Conservation (phyloP, 176 grass and related monocot genomes). For the Oryza meyeriana region DNA sequence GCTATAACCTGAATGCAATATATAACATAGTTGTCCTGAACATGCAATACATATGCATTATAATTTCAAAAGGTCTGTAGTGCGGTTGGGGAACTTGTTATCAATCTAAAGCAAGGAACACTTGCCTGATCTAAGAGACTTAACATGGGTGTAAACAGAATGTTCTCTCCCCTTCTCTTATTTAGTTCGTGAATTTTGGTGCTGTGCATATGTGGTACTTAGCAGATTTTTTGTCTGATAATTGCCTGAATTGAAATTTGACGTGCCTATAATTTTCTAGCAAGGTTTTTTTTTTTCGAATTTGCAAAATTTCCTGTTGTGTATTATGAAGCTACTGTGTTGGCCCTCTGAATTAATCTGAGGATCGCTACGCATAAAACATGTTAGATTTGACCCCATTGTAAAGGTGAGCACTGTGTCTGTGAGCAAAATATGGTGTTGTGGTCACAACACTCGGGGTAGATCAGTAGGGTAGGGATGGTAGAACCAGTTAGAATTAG, state of each 20-base stretch:
- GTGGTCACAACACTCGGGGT: neutral
- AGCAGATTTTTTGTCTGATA: too few relatives aligned
- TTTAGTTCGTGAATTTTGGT: neutral
- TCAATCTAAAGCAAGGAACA: neutral
- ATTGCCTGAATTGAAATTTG: neutral
- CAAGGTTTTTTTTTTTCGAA: too few relatives aligned
- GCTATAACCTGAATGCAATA: neutral
- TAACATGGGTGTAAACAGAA: neutral
- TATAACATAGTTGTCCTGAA: conserved; percentile 3
- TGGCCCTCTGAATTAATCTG: neutral
- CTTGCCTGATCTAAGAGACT: neutral
- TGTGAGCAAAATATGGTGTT: neutral
- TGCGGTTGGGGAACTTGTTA: neutral
- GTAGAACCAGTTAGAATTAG: neutral
- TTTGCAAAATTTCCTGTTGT: neutral
- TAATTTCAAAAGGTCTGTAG: neutral
- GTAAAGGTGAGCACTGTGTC: neutral
- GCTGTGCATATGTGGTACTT: neutral
- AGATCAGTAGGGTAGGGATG: neutral
- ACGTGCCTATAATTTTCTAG: neutral
- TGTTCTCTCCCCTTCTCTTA: neutral
- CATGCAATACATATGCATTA: neutral
- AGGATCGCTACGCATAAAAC: neutral
- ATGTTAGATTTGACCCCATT: neutral
- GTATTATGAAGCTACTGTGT: neutral